Evolutionary conservation across 2,329 filamentous ascomycete genomes (phyloP), one percentile per base, ranked within the genome.

Genomic region (Ophiostoma pallidulum): DNA sequence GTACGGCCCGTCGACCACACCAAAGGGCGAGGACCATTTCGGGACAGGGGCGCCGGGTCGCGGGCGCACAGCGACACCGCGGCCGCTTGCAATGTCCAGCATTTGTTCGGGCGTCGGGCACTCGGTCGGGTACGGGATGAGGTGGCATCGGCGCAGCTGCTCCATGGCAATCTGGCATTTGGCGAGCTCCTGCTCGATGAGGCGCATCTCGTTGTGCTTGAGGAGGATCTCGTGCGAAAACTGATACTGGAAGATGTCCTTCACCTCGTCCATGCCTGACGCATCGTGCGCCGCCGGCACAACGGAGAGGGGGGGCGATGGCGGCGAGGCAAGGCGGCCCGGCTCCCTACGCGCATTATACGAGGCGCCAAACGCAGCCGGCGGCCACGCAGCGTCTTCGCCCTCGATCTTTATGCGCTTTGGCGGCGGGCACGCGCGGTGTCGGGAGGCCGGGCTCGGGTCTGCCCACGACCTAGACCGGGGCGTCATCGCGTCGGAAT

Each of bases 131-230:
- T 89, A 97, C 4, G 91, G 91, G 57, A 95, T 91, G 56, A 97
- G 73, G 61, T 92, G 83, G 67, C 90, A 96, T 51, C 92, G 82
- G 57, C 92, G 85, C 53, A 98, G 72, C 68, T 97, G 92, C 67
- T 98, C 92, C 56, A 97, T 74, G 10, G 90, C 88, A 54, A 90
- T 72, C 69, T 97, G 90, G 61, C 90, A 96, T 70, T 96, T 97
- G 55, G 88, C 91, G 55, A 97, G 76, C 68, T 97, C 92, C 66
- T 95, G 89, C 62, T 97, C 88, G 64, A 97, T 95, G 56, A 95
- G 74, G 49, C 90, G 86, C 51, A 97, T 70, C 69, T 98, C 92
- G 59, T 92, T 82, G 66, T 98, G 92, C 72, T 96, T 97, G 62
- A 94, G 70, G 54, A 97, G 70, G 45, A 97, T 90, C 69, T 96